These are phyloP conservation scores for Ophiocordyceps unilateralis DNA, from an alignment of 2,329 filamentous ascomycete genomes.

Conservation along the genomic window DNA sequence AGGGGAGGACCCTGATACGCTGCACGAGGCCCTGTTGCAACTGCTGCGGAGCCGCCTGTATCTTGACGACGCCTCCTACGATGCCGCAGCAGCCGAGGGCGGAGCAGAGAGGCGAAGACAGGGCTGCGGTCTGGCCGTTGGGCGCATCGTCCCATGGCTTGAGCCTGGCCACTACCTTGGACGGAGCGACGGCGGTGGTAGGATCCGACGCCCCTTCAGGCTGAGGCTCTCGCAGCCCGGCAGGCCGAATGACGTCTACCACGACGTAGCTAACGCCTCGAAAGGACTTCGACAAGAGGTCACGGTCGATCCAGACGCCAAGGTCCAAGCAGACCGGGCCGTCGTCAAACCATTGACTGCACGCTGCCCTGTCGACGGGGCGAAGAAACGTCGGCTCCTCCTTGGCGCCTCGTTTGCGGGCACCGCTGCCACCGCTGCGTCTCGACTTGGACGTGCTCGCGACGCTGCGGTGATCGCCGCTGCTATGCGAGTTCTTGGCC, in stretches of 20 bases:
- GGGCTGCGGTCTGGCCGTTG: conserved; percentile 58
- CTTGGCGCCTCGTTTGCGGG: conserved; percentile 34
- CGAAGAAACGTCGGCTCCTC: conserved; percentile 68
- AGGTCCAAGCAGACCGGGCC: conserved; percentile 40
- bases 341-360: conserved; percentile 64
- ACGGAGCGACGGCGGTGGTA: conserved; percentile 22
- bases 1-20: conserved; percentile 66
- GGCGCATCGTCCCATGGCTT: conserved; percentile 74
- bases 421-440: conserved; percentile 59
- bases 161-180: conserved; percentile 59
- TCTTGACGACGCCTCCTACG: conserved; percentile 71
- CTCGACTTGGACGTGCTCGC: conserved; percentile 65
- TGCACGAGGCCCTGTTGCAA: conserved; percentile 47
- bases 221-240: conserved; percentile 54
- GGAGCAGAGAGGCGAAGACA: conserved; percentile 63
- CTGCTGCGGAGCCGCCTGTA: conserved; percentile 65
- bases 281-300: conserved; percentile 55
- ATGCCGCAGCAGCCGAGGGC: conserved; percentile 55
- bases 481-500: conserved; percentile 46
- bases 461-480: conserved; percentile 64
- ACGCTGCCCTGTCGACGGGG: conserved; percentile 54
- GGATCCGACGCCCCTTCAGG: conserved; percentile 47
- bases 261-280: conserved; percentile 60
- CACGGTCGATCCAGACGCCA: conserved; percentile 71
- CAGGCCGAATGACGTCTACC: conserved; percentile 76